Evolutionary conservation across 305 asterid genomes (phyloP).

Genomic region (Petunia hybrid): DNA sequence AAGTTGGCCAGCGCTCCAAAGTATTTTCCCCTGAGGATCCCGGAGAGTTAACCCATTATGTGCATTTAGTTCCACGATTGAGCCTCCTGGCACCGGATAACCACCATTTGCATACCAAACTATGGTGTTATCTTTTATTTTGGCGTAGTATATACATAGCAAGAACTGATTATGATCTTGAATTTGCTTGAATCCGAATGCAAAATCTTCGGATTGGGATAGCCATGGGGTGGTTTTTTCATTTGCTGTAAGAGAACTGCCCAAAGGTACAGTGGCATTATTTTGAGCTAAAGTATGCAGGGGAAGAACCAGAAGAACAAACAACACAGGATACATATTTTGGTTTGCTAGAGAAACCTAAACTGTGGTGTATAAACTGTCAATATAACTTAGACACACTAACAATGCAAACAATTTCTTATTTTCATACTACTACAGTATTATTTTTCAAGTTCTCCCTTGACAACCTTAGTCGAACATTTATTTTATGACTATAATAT

Average conservation of each 20-base stretch:
- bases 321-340: conserved; percentile 3
- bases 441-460: no score
- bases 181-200: conserved; percentile 48
- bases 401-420: no score
- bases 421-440: no score
- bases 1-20: conserved; percentile 34
- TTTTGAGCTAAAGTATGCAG: conserved; percentile 38
- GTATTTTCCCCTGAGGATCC: conserved; percentile 29
- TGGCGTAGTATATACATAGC: conserved; percentile 50
- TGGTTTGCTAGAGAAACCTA: neutral
- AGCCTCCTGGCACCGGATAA: conserved; percentile 36
- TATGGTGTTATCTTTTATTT: conserved; percentile 42
- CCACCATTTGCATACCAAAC: conserved; percentile 44
- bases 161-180: conserved; percentile 37
- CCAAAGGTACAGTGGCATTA: conserved; percentile 27
- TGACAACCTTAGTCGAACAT: no score
- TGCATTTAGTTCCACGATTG: conserved; percentile 35
- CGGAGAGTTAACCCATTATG: conserved; percentile 40
- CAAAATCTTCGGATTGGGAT: conserved; percentile 48
- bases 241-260: conserved; percentile 39
- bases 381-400: no score
- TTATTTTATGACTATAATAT: neutral
- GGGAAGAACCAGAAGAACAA: conserved; percentile 30
- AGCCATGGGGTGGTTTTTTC: conserved; percentile 40
- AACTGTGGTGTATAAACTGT: neutral